Conservation (phyloP, 2,329 filamentous ascomycete genomes). For the Beauveria sp. region DNA sequence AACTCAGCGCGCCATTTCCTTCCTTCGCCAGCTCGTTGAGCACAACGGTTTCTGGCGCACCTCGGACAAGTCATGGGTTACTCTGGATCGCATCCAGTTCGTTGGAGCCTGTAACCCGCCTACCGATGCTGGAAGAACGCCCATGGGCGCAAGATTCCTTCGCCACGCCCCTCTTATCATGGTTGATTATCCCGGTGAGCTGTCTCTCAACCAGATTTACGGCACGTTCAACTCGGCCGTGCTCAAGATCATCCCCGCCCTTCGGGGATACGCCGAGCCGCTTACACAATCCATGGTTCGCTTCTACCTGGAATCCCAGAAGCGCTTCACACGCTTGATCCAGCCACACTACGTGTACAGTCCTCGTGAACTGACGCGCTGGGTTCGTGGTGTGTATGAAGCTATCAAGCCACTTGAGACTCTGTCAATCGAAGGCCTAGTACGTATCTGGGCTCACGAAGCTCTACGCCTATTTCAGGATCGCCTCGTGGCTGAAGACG, state of each 20-base stretch:
- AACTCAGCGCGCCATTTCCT: slow-evolving; percentile 94
- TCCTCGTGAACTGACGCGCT: slow-evolving; percentile 93
- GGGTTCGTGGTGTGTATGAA: slow-evolving; percentile 96
- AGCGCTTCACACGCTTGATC: slow-evolving; percentile 89
- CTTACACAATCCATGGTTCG: slow-evolving; percentile 97
- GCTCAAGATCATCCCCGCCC: slow-evolving; percentile 88
- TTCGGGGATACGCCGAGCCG: slow-evolving; percentile 91
- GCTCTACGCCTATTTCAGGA: slow-evolving; percentile 95
- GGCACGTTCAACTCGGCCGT: slow-evolving; percentile 96
- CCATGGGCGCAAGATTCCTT: slow-evolving; percentile 87
- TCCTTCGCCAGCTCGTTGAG: slow-evolving; percentile 93
- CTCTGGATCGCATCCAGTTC: slow-evolving; percentile 95
- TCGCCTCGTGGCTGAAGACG: slow-evolving; percentile 87
- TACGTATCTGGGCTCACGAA: slow-evolving; percentile 97
- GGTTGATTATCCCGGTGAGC: slow-evolving; percentile 97
- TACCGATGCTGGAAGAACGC: slow-evolving; percentile 92
- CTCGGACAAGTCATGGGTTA: slow-evolving; percentile 95
- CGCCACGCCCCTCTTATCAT: slow-evolving; percentile 97
- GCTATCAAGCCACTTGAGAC: slow-evolving; percentile 88
- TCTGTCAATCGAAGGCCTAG: slow-evolving; percentile 79
- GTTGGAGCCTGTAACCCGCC: slow-evolving; percentile 98
- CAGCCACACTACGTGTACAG: slow-evolving; percentile 99
- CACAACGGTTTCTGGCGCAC: slow-evolving; percentile 99
- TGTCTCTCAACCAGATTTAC: slow-evolving; percentile 94
- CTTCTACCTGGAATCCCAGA: slow-evolving; percentile 90